Conservation (phyloP, 176 grass and related monocot genomes). For the Oryza glaberrima region DNA sequence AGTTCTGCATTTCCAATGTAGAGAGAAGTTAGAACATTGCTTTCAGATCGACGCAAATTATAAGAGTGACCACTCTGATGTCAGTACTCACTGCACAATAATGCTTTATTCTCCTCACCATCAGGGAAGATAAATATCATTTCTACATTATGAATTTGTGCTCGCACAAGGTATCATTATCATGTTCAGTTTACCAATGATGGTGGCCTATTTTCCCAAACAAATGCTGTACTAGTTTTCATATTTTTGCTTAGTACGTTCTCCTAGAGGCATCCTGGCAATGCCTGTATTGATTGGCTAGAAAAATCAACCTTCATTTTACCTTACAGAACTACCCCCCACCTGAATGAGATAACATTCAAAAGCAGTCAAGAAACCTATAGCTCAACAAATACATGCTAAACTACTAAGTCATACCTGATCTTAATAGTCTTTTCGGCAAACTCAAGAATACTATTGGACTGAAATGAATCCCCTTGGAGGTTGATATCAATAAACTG, state of each 20-base stretch:
- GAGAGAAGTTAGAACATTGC: background rate
- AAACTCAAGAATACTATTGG: conserved; percentile 74
- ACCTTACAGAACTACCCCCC: conserved; percentile 10
- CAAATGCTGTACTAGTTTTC: background rate
- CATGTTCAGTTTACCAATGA: conserved; percentile 3
- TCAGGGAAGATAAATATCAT: background rate
- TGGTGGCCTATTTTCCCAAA: background rate
- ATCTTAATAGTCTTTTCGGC: conserved; percentile 82
- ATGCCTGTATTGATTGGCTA: background rate
- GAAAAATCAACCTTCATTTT: conserved; percentile 2
- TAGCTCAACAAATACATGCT: conserved; percentile 12
- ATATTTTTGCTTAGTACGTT: background rate
- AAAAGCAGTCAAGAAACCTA: background rate
- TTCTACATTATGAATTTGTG: conserved; percentile 4
- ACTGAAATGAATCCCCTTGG: conserved; percentile 70
- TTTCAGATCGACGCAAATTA: background rate
- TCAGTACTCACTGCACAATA: background rate
- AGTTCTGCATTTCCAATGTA: background rate
- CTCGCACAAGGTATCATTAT: background rate
- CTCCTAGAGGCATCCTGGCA: conserved; percentile 1
- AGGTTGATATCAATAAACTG: conserved; percentile 94
- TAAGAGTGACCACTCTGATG: background rate
- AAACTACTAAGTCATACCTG: conserved; percentile 57
- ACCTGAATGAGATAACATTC: background rate
- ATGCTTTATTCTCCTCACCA: conserved; percentile 2